Conservation (phyloP, 805 yeast species). For the Teunomyces funiuensis region DNA sequence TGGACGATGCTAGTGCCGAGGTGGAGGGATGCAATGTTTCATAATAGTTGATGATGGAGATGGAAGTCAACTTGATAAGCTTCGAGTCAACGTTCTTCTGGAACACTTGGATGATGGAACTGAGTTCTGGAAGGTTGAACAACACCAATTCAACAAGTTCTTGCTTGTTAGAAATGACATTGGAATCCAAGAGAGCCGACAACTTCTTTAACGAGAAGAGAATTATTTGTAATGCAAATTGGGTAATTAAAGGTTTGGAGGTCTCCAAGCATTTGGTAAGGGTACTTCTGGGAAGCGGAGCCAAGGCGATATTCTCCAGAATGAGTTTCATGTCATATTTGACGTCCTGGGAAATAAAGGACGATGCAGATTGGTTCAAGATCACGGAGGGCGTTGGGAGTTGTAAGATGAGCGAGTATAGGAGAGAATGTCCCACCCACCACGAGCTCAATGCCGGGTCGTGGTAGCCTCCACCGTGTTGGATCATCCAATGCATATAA, state of each 20-base stretch:
- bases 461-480: constrained; percentile 63
- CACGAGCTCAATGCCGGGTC: constrained; percentile 80
- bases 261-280: constrained; percentile 54
- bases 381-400: constrained; percentile 50
- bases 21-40: constrained; percentile 32
- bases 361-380: constrained; percentile 11
- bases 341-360: constrained; percentile 39
- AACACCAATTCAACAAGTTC: constrained; percentile 28
- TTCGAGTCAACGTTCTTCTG: constrained; percentile 36
- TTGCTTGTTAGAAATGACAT: constrained; percentile 19
- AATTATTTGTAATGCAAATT: constrained; percentile 62
- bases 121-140: constrained; percentile 49
- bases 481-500: constrained; percentile 55
- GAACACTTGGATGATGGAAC: constrained; percentile 42
- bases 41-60: constrained; percentile 45
- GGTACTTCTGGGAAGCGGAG: constrained; percentile 57
- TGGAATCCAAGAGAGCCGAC: constrained; percentile 29
- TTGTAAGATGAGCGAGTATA: constrained; percentile 59
- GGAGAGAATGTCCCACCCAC: constrained; percentile 74
- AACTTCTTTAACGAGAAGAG: constrained; percentile 55
- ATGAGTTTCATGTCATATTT: constrained; percentile 26
- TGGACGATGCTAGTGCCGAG: constrained; percentile 18
- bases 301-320: constrained; percentile 61
- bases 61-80: constrained; percentile 47
- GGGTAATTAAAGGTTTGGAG: constrained; percentile 54